Evolutionary conservation across 441 rosid species (phyloP).

Genomic region (Populus trichocarpa): DNA sequence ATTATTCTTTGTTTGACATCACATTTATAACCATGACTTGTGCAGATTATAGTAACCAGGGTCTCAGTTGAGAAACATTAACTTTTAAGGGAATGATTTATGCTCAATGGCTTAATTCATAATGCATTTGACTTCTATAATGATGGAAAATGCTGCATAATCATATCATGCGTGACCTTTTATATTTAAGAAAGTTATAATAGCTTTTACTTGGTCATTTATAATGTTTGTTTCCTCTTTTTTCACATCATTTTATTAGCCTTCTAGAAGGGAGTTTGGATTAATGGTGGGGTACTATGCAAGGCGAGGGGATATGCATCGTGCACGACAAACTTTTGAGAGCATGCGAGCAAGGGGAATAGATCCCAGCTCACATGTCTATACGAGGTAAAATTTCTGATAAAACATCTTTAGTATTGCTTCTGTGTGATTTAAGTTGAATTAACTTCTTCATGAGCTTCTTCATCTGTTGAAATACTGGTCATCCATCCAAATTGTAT

Average conservation of each 20-base stretch:
- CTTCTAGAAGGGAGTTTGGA: slow-evolving; percentile 94
- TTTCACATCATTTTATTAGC: slow-evolving; percentile 41
- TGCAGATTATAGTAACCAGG: background rate
- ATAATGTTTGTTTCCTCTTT: slow-evolving; percentile 1
- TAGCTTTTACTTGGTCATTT: background rate
- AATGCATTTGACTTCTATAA: background rate
- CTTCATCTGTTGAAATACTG: background rate
- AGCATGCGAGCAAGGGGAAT: slow-evolving; percentile 92
- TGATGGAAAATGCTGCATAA: background rate
- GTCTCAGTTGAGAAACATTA: background rate
- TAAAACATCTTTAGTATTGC: background rate
- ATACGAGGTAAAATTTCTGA: slow-evolving; percentile 59
- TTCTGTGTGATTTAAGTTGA: slow-evolving; percentile 4
- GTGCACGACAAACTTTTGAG: slow-evolving; percentile 92
- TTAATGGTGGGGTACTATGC: slow-evolving; percentile 94
- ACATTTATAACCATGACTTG: background rate
- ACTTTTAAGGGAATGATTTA: background rate
- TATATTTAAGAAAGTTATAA: background rate
- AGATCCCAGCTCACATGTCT: slow-evolving; percentile 83
- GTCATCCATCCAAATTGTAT: background rate
- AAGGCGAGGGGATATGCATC: slow-evolving; percentile 93
- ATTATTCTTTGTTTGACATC: background rate
- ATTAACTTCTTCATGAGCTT: slow-evolving; percentile 7
- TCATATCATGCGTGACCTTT: background rate
- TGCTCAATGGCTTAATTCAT: background rate